phyloP scores from a whole-genome alignment of 108 stramenopile genomes.

The Cyclotella cryptica region DNA sequence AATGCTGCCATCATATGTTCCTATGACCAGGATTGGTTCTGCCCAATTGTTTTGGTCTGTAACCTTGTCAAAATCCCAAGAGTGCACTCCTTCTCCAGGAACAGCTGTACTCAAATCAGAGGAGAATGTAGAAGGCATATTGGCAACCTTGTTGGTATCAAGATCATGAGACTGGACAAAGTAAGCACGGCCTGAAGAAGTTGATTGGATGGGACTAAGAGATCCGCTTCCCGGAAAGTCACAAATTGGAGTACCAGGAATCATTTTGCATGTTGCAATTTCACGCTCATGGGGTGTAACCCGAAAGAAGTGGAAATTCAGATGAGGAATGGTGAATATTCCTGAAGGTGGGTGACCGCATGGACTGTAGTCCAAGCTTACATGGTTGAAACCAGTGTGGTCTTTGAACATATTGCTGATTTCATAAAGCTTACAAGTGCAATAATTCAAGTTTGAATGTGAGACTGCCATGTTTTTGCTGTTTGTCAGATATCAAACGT shows the following conservation, averaged over 20 bases:
- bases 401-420: not conserved
- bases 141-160: not conserved
- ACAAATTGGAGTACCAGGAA: not conserved
- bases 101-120: not conserved
- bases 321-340: not conserved
- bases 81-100: constrained; percentile 8
- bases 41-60: not conserved
- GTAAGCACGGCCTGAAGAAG: not conserved
- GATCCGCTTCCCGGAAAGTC: not conserved
- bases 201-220: not conserved
- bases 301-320: constrained; percentile 6
- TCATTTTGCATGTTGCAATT: not conserved
- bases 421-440: not conserved
- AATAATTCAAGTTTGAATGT: not conserved
- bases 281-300: not conserved
- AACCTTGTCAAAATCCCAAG: not conserved
- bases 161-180: not conserved
- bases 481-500: not conserved
- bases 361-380: not conserved
- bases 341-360: not conserved
- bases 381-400: constrained; percentile 6
- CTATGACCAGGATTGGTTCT: not conserved
- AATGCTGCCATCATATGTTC: constrained; percentile 1
- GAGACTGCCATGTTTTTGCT: not conserved
- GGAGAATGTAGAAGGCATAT: not conserved